A percentile compares a stretch with the other conserved stretches of the same genome.
Conservation (phyloP, 1,284 basidiomycete species). For the Puccinia hordei region DNA sequence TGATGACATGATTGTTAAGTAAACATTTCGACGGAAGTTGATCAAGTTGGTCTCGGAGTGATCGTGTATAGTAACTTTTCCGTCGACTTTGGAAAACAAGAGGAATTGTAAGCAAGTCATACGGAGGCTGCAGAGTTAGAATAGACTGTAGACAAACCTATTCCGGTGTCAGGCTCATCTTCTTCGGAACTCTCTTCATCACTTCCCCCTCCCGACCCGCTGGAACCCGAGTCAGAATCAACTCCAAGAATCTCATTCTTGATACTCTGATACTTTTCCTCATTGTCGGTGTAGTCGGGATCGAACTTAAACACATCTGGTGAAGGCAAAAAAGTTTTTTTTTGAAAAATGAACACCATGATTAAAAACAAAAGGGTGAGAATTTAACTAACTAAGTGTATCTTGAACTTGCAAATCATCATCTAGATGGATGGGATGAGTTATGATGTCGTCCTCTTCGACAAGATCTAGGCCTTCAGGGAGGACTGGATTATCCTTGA, state of each 20-base stretch:
- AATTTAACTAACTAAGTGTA: slow-evolving; percentile 73
- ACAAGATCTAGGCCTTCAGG: slow-evolving; percentile 93
- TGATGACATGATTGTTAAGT: slow-evolving; percentile 86
- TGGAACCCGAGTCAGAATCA: slow-evolving; percentile 54
- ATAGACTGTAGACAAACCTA: slow-evolving; percentile 14
- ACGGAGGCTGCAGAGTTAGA: not conserved
- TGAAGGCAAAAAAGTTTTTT: not conserved
- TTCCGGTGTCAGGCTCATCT: slow-evolving; percentile 69
- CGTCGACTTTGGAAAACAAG: slow-evolving; percentile 26
- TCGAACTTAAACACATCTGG: slow-evolving; percentile 94
- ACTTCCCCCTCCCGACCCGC: slow-evolving; percentile 60
- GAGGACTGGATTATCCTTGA: slow-evolving; percentile 94
- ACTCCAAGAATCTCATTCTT: slow-evolving; percentile 87
- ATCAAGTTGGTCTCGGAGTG: slow-evolving; percentile 92
- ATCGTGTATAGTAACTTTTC: slow-evolving; percentile 86
- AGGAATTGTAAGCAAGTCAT: not conserved
- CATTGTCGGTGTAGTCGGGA: slow-evolving; percentile 82
- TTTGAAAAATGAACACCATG: not conserved
- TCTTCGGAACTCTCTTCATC: slow-evolving; percentile 61
- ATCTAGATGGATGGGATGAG: slow-evolving; percentile 86
- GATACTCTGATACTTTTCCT: slow-evolving; percentile 88
- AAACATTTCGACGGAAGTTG: slow-evolving; percentile 90
- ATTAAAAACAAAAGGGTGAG: not conserved
- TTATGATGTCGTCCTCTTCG: slow-evolving; percentile 82
- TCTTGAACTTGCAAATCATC: slow-evolving; percentile 92